Base-by-base conservation (phyloP, 176 grass and related monocot genomes). In the Miscanthus lutarioriparius region DNA sequence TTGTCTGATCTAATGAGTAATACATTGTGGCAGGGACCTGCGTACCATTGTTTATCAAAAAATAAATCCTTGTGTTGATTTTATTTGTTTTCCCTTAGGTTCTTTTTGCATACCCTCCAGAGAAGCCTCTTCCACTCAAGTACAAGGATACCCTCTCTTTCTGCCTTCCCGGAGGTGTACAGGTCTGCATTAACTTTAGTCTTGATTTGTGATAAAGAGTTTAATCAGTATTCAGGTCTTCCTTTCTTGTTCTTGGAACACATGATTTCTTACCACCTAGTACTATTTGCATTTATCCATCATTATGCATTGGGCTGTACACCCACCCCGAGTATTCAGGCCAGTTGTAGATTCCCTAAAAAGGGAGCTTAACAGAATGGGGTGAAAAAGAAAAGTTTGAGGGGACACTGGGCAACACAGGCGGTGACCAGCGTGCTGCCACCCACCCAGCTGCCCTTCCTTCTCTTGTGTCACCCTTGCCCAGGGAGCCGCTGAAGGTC, bases 91-190 rank as follows among this genome's bases (percentile, higher is more conserved):
- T 32, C 88, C 51, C 2, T 36, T 75, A 96, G 97, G 87, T 99
- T 78, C 97, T 99, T 79, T 99, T 99, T 85, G 88, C 94, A 58
- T 99, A 99, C 82, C 97, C 97, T 81, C 91, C 91, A 35, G 91
- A 94, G 64, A 99, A 89, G 65, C 84, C 85, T 90, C 86, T 99
- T 45, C 97, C 97, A 16, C 90, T 96, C 45, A 99, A 99, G 79
- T 96, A 92, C 84, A 96, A 96, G 76, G 97, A 99, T 89, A 92
- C 92, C 10, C 86, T 96, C 70, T 92, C 97, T 72, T 99, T 99
- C 79, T 99, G 97, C 86, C 93, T 99, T 91, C 97, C 97, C 35
- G 93, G 84, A 84, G 97, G 97, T 80, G 88, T 95, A 80, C 91
- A 99, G 97, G 97, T 99, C 43, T 89, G 67, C 40, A 12, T 36